A percentile compares a stretch with the other conserved stretches of the same genome.
Evolutionary conservation across 139 green algal species (phyloP).

Genomic region (Chlamydomonas incerta): DNA sequence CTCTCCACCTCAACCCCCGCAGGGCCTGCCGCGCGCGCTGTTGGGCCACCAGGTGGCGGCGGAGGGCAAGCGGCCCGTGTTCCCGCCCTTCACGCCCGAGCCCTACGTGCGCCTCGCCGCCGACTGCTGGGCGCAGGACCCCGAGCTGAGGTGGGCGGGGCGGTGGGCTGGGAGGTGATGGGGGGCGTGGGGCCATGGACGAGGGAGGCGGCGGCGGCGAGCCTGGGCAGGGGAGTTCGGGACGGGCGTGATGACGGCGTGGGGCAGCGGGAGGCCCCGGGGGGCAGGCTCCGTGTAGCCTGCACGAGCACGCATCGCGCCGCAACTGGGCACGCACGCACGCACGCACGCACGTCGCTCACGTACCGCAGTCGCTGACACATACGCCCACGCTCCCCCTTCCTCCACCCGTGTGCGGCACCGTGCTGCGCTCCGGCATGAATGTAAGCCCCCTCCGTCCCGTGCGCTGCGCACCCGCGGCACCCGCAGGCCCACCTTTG

Average conservation of each 20-base stretch:
- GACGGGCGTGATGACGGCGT: no score
- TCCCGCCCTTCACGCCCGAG: conserved; percentile 46
- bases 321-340: no score
- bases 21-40: conserved; percentile 41
- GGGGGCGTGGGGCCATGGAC: background rate
- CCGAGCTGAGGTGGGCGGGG: conserved; percentile 21
- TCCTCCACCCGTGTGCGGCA: background rate
- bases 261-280: no score
- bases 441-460: no score
- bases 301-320: no score
- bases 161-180: background rate
- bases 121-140: conserved; percentile 48
- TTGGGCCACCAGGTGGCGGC: conserved; percentile 39
- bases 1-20: background rate
- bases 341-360: no score
- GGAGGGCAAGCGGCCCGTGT: conserved; percentile 53
- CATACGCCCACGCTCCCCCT: no score
- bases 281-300: no score
- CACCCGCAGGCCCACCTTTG: conserved; percentile 24
- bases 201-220: background rate
- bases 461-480: no score
- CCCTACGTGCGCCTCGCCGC: conserved; percentile 44
- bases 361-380: no score
- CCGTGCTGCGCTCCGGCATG: no score
- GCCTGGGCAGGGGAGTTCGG: no score